These are phyloP conservation scores for Stereocaulon alpinum DNA, from an alignment of 495 filamentous ascomycete species.

Conservation along the genomic window DNA sequence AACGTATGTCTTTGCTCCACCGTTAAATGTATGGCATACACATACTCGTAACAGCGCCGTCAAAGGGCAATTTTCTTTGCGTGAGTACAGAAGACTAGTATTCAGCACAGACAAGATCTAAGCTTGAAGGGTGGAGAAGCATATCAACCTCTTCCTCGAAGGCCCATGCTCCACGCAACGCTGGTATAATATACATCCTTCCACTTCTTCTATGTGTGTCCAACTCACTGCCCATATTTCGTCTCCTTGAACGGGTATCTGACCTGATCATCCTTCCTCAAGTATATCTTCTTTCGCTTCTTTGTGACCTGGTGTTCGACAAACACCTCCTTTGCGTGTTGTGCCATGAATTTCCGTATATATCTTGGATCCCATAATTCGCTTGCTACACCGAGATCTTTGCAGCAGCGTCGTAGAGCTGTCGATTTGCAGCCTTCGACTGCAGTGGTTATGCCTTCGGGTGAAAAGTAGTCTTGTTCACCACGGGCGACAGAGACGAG, in stretches of 20 bases:
- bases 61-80: too few relatives aligned
- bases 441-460: constrained; percentile 89
- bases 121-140: background rate
- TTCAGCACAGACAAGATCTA: background rate
- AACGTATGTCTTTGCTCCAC: too few relatives aligned
- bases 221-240: constrained; percentile 27
- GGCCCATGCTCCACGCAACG: constrained; percentile 3
- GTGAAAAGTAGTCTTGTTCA: constrained; percentile 89
- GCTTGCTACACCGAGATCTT: constrained; percentile 88
- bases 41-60: too few relatives aligned
- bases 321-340: constrained; percentile 65
- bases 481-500: constrained; percentile 87
- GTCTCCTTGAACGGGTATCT: constrained; percentile 71
- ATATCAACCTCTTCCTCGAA: background rate
- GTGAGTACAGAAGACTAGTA: too few relatives aligned
- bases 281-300: constrained; percentile 79
- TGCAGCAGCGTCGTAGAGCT: constrained; percentile 92
- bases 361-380: constrained; percentile 96
- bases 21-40: too few relatives aligned
- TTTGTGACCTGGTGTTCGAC: constrained; percentile 76
- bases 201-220: background rate
- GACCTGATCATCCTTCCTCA: constrained; percentile 73
- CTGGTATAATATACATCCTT: background rate
- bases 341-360: constrained; percentile 59
- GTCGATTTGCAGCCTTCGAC: constrained; percentile 97